Evolutionary conservation across 805 yeast species (phyloP), one percentile per base, ranked within the genome.

Genomic region (Wickerhamomyces subpelliculosus): DNA sequence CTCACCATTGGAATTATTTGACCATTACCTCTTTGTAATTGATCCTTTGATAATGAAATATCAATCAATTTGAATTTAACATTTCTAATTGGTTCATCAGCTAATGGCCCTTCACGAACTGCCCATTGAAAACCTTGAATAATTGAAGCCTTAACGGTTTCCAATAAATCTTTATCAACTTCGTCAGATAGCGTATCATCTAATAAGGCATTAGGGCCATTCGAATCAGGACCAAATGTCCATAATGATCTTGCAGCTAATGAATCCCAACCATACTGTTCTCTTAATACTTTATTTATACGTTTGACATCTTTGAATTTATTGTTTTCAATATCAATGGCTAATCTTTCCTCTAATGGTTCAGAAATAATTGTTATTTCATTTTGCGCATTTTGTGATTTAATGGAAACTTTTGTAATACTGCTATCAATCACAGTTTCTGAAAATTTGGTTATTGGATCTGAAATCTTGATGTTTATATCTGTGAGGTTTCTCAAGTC

Each of bases 81-180:
- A 38, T 79, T 73, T 37, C 84, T 63, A 7, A 93, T 67, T 0
- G 84, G 80, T 54, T 87, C 96, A 43, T 84, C 95, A 44, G 94
- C 78, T n/a, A 93, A 64, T 0, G 99, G 98, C 0, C 98, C 98
- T 50, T 85, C 95, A 39, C 76, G 68, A 0, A 75, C 68, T 3
- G 83, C 81, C 93, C 95, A 84, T 49, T 73, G 71, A 61, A 90
- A 93, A 0, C 97, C 98, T 47, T 80, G 81, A 2, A 65, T 61
- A 1, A 89, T 70, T 2, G 76, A 65, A 7, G 73, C 78, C 43
- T 75, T 79, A 22, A 73, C 65, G 0, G 61, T 37, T 1, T 49
- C 41, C 25, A 84, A 49, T 10, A 61, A 37, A 20, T 61, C 60
- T 51, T 77, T 78, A 51, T 85, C 84, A 2, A 81, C 80, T 40